Conservation (phyloP, 2,329 filamentous ascomycete genomes). For the Zymoseptoria crescenta region DNA sequence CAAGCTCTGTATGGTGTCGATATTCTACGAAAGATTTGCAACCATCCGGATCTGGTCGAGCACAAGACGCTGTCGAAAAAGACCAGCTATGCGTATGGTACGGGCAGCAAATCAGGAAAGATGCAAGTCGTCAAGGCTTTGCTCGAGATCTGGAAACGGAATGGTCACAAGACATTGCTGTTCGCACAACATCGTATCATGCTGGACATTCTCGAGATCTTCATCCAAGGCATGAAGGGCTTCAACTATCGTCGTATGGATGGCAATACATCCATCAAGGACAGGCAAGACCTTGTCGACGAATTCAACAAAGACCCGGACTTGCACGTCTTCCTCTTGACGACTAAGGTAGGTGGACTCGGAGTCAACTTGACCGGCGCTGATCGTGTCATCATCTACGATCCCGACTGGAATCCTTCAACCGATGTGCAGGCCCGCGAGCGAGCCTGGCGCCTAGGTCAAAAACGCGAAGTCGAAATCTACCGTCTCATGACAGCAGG, state of each 20-base stretch:
- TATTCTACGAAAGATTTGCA: constrained; percentile 90
- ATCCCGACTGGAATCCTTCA: constrained; percentile 97
- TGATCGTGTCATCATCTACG: constrained; percentile 93
- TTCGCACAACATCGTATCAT: constrained; percentile 93
- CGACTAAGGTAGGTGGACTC: constrained; percentile 88
- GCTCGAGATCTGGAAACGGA: constrained; percentile 77
- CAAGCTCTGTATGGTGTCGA: constrained; percentile 87
- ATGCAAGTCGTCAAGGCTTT: constrained; percentile 90
- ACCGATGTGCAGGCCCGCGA: constrained; percentile 94
- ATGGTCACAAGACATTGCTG: constrained; percentile 88
- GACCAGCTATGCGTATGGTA: constrained; percentile 68
- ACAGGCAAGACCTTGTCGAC: constrained; percentile 83
- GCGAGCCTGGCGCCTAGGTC: constrained; percentile 88
- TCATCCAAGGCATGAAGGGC: constrained; percentile 58
- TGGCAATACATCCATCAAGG: constrained; percentile 78
- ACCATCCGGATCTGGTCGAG: constrained; percentile 84
- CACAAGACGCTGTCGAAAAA: constrained; percentile 53
- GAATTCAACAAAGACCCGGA: constrained; percentile 77
- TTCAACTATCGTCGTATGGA: constrained; percentile 88
- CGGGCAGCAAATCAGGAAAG: constrained; percentile 75
- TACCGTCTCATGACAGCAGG: constrained; percentile 97
- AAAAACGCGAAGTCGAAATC: constrained; percentile 90
- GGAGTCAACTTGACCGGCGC: constrained; percentile 93
- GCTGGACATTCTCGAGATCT: constrained; percentile 86
- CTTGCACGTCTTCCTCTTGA: constrained; percentile 83